Evolutionary conservation across 2,329 filamentous ascomycete species (phyloP).

Genomic region (Penicillium concentricum): DNA sequence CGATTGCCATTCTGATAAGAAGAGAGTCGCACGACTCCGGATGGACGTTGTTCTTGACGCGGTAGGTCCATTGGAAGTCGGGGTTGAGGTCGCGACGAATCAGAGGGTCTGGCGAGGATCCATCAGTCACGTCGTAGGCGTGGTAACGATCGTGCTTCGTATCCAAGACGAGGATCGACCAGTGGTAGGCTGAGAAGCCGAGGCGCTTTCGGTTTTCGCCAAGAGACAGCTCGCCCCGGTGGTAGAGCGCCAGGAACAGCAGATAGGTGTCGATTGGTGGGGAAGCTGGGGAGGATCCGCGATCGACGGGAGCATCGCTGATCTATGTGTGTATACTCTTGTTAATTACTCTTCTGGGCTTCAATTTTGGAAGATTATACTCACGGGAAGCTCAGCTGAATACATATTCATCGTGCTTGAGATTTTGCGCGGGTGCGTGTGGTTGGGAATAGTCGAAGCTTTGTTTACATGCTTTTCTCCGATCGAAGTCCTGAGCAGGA

Average conservation of each 20-base stretch:
- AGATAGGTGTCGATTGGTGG: not conserved
- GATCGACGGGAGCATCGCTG: not conserved
- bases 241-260: constrained; percentile 1
- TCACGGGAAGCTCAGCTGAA: not conserved
- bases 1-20: constrained; percentile 1
- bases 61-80: constrained; percentile 3
- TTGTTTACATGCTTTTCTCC: not conserved
- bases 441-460: not conserved
- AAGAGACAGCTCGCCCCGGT: constrained; percentile 5
- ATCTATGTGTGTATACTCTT: not conserved
- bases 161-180: constrained; percentile 1
- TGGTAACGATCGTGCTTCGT: not conserved
- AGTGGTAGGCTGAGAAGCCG: constrained; percentile 7
- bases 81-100: not conserved
- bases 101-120: not conserved
- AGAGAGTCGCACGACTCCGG: not conserved
- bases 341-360: not conserved
- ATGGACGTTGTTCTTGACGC: not conserved
- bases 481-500: not conserved
- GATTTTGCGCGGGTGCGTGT: not conserved
- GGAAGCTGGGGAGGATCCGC: too few species aligned
- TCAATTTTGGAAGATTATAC: not conserved
- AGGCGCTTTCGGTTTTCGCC: not conserved
- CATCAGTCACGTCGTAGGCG: constrained; percentile 8
- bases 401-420: not conserved